Conservation (phyloP, 345 rosid species). For the Ceriops zippeliana region DNA sequence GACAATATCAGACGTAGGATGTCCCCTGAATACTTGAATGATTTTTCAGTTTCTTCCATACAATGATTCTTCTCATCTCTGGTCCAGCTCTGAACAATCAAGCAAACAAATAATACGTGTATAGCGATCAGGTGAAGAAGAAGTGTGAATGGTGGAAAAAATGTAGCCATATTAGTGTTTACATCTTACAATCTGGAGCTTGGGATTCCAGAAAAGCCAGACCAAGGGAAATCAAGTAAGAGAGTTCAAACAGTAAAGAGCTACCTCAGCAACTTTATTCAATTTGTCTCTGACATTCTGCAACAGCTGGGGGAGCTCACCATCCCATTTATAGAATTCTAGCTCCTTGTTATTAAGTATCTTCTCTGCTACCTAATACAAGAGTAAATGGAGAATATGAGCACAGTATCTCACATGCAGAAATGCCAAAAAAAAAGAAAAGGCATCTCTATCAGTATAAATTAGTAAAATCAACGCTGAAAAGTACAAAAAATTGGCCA, state of each 20-base stretch:
- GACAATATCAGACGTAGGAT: slow-evolving; percentile 76
- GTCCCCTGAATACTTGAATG: slow-evolving; percentile 83
- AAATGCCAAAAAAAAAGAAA: not conserved
- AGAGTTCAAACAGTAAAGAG: not conserved
- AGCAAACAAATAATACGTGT: slow-evolving; percentile 1
- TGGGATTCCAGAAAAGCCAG: not conserved
- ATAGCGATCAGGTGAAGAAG: not conserved
- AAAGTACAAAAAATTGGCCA: too few species aligned
- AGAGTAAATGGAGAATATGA: not conserved
- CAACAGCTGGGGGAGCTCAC: slow-evolving; percentile 63
- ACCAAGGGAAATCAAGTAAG: not conserved
- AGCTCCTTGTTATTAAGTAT: slow-evolving; percentile 62
- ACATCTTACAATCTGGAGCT: not conserved
- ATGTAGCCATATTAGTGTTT: not conserved
- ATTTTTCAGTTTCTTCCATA: slow-evolving; percentile 88
- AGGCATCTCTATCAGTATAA: not conserved
- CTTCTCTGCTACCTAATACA: slow-evolving; percentile 59
- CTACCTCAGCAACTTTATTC: slow-evolving; percentile 68
- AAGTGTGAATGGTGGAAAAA: not conserved
- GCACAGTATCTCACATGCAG: not conserved
- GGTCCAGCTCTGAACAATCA: slow-evolving; percentile 59
- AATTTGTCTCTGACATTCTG: slow-evolving; percentile 78
- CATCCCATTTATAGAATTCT: slow-evolving; percentile 88
- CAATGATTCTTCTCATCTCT: slow-evolving; percentile 89
- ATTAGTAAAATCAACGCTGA: not conserved